Evolutionary conservation across 2,329 filamentous ascomycete genomes (phyloP).

Genomic region (Lachnellula cervina): DNA sequence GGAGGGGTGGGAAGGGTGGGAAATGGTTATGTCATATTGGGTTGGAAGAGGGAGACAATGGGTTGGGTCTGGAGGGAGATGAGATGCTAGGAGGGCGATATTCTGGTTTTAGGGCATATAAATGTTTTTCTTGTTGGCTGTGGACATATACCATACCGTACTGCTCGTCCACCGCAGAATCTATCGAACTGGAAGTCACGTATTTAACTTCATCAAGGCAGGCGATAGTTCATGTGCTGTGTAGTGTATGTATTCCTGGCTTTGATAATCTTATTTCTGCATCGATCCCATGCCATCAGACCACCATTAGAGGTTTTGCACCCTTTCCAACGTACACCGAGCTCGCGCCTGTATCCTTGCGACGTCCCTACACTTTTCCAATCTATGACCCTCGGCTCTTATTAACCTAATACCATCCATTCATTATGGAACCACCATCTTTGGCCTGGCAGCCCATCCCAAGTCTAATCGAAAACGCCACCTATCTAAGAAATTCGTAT

Average conservation of each 20-base stretch:
- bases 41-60: no score
- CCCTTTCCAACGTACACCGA: background rate
- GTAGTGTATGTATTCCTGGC: background rate
- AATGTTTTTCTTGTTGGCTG: no score
- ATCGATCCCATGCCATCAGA: no score
- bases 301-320: no score
- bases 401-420: background rate
- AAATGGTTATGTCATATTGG: no score
- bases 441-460: background rate
- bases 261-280: background rate
- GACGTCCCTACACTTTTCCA: background rate
- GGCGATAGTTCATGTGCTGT: background rate
- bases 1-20: background rate
- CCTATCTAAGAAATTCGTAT: conserved; percentile 1
- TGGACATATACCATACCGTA: no score
- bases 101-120: no score
- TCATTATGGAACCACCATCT: background rate
- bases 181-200: background rate
- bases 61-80: no score
- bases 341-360: no score
- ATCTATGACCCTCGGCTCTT: background rate
- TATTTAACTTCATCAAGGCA: background rate
- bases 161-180: background rate
- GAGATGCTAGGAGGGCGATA: no score
- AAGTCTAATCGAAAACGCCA: background rate